A percentile compares a stretch with the other conserved stretches of the same genome.
Evolutionary conservation across 2,329 filamentous ascomycete species (phyloP).

Genomic region (Aureobasidium pullulans): DNA sequence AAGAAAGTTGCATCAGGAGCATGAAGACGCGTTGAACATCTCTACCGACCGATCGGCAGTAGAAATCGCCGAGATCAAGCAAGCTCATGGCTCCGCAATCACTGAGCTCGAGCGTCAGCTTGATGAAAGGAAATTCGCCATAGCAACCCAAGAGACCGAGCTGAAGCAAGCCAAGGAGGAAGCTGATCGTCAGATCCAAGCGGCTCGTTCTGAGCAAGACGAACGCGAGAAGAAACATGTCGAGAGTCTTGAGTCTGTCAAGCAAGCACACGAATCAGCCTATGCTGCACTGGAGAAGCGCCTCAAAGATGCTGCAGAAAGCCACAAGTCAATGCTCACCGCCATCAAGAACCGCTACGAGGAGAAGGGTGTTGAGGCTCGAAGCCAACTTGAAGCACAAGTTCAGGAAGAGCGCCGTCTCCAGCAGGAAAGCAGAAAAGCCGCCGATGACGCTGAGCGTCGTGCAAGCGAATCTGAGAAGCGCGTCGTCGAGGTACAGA

Average conservation of each 20-base stretch:
- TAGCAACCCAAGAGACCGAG: neutral
- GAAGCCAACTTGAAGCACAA: slow-evolving; percentile 3
- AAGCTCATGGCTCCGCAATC: neutral
- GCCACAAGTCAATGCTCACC: slow-evolving; percentile 9
- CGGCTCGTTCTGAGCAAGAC: slow-evolving; percentile 11
- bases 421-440: neutral
- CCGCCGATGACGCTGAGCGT: neutral
- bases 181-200: neutral
- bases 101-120: neutral
- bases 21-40: neutral
- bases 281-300: slow-evolving; percentile 11
- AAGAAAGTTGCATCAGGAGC: neutral
- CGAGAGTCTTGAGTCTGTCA: slow-evolving; percentile 3
- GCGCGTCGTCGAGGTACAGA: slow-evolving; percentile 1
- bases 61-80: neutral
- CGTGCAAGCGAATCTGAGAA: neutral
- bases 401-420: slow-evolving; percentile 1
- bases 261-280: slow-evolving; percentile 7
- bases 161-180: neutral
- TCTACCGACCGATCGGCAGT: neutral
- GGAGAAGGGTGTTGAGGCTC: slow-evolving; percentile 13
- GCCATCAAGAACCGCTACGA: slow-evolving; percentile 13
- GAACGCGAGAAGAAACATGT: slow-evolving; percentile 16
- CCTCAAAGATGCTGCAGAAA: slow-evolving; percentile 2
- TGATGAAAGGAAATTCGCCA: neutral